These are phyloP conservation scores for Alternaria dauci DNA, from an alignment of 2,329 filamentous ascomycete species.

Conservation along the genomic window DNA sequence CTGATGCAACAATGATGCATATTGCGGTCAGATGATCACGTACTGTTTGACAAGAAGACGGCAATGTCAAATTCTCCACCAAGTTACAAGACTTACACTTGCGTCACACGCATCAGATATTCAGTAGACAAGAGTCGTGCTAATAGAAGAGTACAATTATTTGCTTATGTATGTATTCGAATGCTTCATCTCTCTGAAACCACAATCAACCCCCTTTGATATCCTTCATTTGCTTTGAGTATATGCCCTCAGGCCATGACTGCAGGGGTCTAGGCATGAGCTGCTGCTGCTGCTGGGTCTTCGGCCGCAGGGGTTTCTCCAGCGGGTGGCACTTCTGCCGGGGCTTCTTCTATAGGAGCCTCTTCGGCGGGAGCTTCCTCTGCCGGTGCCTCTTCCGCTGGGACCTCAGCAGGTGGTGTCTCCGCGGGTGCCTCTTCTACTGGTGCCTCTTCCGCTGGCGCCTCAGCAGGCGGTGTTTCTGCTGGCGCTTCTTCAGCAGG, in stretches of 20 bases:
- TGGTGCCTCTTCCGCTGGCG: slow-evolving; percentile 7
- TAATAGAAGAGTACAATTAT: background rate
- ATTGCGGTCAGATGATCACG: too few species aligned
- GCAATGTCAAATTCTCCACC: background rate
- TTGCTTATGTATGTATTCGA: background rate
- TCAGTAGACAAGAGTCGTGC: too few species aligned
- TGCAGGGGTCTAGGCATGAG: background rate
- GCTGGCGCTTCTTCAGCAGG: slow-evolving; percentile 13
- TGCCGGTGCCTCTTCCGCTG: background rate
- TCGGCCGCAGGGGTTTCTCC: background rate
- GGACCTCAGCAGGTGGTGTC: background rate
- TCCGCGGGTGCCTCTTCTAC: background rate
- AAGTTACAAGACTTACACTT: background rate
- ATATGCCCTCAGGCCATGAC: background rate
- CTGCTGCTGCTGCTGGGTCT: background rate
- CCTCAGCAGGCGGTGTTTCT: slow-evolving; percentile 10
- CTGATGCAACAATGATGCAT: too few species aligned
- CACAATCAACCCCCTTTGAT: background rate
- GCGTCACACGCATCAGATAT: background rate
- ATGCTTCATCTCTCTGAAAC: background rate
- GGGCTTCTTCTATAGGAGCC: background rate
- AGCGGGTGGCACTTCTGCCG: background rate
- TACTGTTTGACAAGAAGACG: background rate
- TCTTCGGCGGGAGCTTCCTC: background rate
- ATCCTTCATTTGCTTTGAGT: background rate